Evolutionary conservation across 2,329 filamentous ascomycete species (phyloP).

Genomic region (Aspergillus oerlinghausenensis): DNA sequence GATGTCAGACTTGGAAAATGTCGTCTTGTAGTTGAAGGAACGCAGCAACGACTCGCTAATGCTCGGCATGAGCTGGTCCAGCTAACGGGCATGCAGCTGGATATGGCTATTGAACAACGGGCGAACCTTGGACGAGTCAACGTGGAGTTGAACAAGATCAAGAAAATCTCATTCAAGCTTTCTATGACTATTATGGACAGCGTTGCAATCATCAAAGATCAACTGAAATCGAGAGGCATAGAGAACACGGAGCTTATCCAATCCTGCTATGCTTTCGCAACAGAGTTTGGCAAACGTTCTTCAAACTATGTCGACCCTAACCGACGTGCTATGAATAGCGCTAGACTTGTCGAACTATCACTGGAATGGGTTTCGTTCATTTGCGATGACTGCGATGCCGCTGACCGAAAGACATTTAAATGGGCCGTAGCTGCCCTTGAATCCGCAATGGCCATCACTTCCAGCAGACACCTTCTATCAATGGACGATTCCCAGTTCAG

Average conservation of each 20-base stretch:
- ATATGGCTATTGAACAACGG: constrained; percentile 84
- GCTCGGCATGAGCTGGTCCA: constrained; percentile 76
- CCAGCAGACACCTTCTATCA: constrained; percentile 86
- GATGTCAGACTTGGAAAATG: constrained; percentile 84
- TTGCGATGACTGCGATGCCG: constrained; percentile 90
- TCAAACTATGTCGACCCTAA: constrained; percentile 95
- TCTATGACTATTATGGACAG: constrained; percentile 99
- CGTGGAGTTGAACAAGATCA: constrained; percentile 83
- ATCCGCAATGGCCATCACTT: constrained; percentile 95
- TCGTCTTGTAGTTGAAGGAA: constrained; percentile 82
- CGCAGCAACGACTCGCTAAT: constrained; percentile 69
- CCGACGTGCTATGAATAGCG: constrained; percentile 91
- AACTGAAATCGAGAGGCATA: constrained; percentile 64
- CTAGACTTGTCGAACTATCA: constrained; percentile 87
- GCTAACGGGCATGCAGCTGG: constrained; percentile 76
- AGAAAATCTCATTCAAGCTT: constrained; percentile 91
- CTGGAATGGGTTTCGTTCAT: constrained; percentile 98
- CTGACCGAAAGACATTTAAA: constrained; percentile 91
- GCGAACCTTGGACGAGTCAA: constrained; percentile 94
- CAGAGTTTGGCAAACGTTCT: constrained; percentile 93
- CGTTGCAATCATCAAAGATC: constrained; percentile 84
- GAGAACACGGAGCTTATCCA: constrained; percentile 95
- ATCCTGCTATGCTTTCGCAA: constrained; percentile 97
- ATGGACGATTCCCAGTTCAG: constrained; percentile 85
- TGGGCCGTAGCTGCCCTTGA: constrained; percentile 96